phyloP scores from a whole-genome alignment of 208 protist genomes.

The Crithidia bombi region DNA sequence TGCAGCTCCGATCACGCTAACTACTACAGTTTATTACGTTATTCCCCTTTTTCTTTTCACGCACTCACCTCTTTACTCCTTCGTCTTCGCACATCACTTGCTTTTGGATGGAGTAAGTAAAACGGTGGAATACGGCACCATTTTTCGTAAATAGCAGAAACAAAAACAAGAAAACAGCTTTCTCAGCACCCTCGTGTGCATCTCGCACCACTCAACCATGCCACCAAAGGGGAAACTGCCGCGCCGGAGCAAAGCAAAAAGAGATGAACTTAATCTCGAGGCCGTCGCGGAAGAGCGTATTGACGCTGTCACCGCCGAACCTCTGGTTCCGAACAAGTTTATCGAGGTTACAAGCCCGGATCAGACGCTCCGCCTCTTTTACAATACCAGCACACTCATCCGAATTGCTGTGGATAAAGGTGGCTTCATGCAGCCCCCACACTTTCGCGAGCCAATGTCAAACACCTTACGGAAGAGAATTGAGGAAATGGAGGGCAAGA shows the following conservation, averaged over 20 bases:
- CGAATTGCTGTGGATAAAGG: constrained; percentile 81
- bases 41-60: too few species aligned
- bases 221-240: constrained; percentile 48
- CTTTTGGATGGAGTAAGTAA: too few species aligned
- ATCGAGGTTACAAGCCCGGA: constrained; percentile 83
- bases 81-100: too few species aligned
- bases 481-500: constrained; percentile 70
- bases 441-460: constrained; percentile 86
- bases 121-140: too few species aligned
- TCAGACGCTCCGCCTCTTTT: constrained; percentile 70
- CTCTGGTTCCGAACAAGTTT: constrained; percentile 51
- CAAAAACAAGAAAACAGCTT: too few species aligned
- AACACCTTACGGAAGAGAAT: constrained; percentile 41
- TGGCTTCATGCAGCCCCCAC: constrained; percentile 86
- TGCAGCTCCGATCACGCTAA: too few species aligned
- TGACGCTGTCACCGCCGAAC: constrained; percentile 82
- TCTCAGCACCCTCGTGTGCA: too few species aligned
- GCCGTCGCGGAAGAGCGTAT: constrained; percentile 67
- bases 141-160: background rate
- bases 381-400: constrained; percentile 89
- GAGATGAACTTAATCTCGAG: constrained; percentile 54
- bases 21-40: too few species aligned
- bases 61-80: too few species aligned
- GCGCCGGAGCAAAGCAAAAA: constrained; percentile 22
- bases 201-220: constrained; percentile 16